Evolutionary conservation across 768 basidiomycete genomes (phyloP), one percentile per base, ranked within the genome.

Genomic region (Epithele typhae): DNA sequence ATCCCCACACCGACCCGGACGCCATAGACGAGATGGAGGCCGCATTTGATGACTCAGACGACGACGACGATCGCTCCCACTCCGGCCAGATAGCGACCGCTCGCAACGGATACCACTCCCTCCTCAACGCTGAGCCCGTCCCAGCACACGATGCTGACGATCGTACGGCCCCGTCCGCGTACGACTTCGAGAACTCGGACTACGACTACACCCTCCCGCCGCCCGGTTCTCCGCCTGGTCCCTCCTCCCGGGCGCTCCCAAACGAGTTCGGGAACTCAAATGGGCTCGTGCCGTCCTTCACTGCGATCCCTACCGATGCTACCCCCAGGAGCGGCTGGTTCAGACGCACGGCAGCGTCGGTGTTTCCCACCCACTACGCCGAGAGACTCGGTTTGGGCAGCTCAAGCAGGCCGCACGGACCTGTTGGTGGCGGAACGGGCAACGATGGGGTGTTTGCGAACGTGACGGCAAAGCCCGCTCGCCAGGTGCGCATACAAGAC

Each of bases 401-500:
- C 25, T 54, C 70, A 45, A 52, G 64, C 53, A 59, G 61, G 32
- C 68, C 71, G 27, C 61, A 66, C 19, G 74, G 75, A 14, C 66
- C 65, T 18, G 62, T 87, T 5, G 87, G 87, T 23, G 79, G 81
- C 27, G 88, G 87, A 7, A 72, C 72, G 10, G 68, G 74, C 40
- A 92, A 93, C 55, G 92, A 94, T 49, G 95, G 94, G 15, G 94
- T 98, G 18, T 98, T 97, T 65, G 87, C 83, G 25, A 98, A 97
- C 64, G 81, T 98, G n/a, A 83, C 82, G 33, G 95, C 95, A 14
- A 95, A 96, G 59, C 86, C 86, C 1, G 71, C 79, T 35, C 60
- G 68, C 15, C 85, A 86, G 18, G 59, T 74, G 22, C 71, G 73
- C 39, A 63, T 84, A 19, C 79, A 78, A 58, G 76, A 84, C 53